phyloP scores from a whole-genome alignment of 441 rosid species.

The Raphanus hybrid region DNA sequence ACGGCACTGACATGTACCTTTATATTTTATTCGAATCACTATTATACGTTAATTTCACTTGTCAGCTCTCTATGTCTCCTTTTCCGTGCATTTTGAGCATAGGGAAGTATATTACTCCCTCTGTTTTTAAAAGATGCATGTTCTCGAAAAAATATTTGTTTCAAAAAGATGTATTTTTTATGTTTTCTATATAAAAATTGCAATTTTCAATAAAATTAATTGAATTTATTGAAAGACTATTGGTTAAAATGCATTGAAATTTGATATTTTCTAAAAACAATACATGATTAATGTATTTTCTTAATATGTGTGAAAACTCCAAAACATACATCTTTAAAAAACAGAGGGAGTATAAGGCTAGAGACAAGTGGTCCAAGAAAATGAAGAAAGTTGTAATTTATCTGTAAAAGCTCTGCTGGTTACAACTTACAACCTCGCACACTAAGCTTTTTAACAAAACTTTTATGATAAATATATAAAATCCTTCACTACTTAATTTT shows the following conservation, averaged over 20 bases:
- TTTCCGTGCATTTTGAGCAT: constrained; percentile 18
- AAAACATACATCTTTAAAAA: no score
- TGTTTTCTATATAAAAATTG: no score
- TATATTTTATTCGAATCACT: background rate
- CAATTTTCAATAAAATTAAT: no score
- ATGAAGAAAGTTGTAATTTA: constrained; percentile 35
- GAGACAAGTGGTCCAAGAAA: constrained; percentile 37
- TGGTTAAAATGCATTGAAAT: no score
- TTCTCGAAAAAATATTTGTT: no score
- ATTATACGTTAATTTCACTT: background rate
- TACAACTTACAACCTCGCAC: constrained; percentile 40
- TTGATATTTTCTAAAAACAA: no score
- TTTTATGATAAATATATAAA: constrained; percentile 18
- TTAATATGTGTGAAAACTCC: no score
- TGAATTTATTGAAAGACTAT: no score
- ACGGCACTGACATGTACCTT: background rate
- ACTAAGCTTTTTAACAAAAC: constrained; percentile 27
- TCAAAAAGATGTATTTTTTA: no score
- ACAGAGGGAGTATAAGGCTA: constrained; percentile 3
- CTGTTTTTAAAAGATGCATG: no score
- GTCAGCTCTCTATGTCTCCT: constrained; percentile 10
- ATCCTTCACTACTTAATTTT: constrained; percentile 14
- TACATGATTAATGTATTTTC: no score
- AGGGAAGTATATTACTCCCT: background rate
- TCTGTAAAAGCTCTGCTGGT: constrained; percentile 41